Base-by-base conservation (phyloP, 73 alveolate genomes). In the Tetrahymena thermophila region DNA sequence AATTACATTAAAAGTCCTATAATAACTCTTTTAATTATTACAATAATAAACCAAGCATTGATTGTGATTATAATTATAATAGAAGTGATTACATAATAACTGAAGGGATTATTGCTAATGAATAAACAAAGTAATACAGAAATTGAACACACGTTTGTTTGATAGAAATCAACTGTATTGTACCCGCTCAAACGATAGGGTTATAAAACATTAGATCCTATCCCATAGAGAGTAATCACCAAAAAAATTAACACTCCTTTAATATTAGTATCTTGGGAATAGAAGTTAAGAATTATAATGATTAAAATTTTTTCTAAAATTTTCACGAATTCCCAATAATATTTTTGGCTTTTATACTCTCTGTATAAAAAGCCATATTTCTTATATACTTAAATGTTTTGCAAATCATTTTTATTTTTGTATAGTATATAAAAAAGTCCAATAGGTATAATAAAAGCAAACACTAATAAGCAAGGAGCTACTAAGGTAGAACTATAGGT, bases 321-420 rank as follows among this genome's bases (percentile, higher is more conserved):
- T 17, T 43, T 95, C 3, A 93, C 37, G 37, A 95, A 93, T 43
- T 95, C 97, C 96, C 97, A 95, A 93, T 95, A 95, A 35, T 34
- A 95, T 8, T 21, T 93, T 34, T 93, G 6, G 1, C 3, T 34
- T 43, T 95, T 95, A 56, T 93, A 95, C 34, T 93, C 97, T 17
- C 25, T 38, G 28, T 95, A 95, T 17, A 95, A n/a, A 71, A 95
- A 95, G 16, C 97, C 97, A 93, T 21, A 93, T 93, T 95, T 13
- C 35, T n/a, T 35, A 43, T 23, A 9, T 2, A 35, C 13, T 5
- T 8, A 25, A 17, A 93, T 15, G 11, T 6, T 19, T 4, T 40
- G 44, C 37, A 95, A 93, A 1, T 37, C 3, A 13, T 95, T 57
- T 93, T 35, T 37, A 25, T 93, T 37, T 93, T 21, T 42, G 17